Conservation (phyloP, 2,329 filamentous ascomycete genomes). For the Scedosporium dehoogii region DNA sequence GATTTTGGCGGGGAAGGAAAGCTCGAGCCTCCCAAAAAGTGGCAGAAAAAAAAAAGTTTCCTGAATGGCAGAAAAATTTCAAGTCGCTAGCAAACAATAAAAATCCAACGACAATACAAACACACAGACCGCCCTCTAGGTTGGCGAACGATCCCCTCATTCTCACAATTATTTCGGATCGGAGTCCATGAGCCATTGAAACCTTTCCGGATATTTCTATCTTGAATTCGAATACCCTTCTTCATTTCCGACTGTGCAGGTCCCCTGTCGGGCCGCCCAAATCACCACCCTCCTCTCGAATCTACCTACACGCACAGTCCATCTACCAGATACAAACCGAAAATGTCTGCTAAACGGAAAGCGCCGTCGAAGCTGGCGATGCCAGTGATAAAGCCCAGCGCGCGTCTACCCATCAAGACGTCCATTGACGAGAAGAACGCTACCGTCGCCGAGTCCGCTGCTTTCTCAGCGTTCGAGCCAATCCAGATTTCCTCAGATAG, state of each 20-base stretch:
- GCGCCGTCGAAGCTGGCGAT: slow-evolving; percentile 44
- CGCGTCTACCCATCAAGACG: slow-evolving; percentile 37
- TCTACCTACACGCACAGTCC: background rate
- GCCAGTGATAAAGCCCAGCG: slow-evolving; percentile 43
- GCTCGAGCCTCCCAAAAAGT: background rate
- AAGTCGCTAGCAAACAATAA: background rate
- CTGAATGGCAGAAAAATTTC: slow-evolving; percentile 1
- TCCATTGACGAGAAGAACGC: slow-evolving; percentile 50
- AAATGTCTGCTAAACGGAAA: slow-evolving; percentile 54
- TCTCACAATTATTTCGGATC: too few species aligned
- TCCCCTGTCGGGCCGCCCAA: background rate
- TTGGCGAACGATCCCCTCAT: too few species aligned
- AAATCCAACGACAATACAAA: background rate
- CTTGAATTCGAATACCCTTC: background rate
- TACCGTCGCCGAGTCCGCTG: slow-evolving; percentile 32
- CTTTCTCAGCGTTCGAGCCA: slow-evolving; percentile 23
- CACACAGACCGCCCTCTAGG: background rate
- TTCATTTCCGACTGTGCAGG: background rate
- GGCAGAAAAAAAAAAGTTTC: slow-evolving; percentile 7
- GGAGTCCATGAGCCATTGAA: too few species aligned
- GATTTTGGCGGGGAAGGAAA: slow-evolving; percentile 4
- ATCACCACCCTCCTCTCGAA: background rate
- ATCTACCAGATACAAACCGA: background rate
- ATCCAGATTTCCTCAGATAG: slow-evolving; percentile 51
- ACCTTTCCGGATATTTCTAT: background rate